phyloP scores from a whole-genome alignment of 805 yeast genomes.

The Barnettozyma pratensis region DNA sequence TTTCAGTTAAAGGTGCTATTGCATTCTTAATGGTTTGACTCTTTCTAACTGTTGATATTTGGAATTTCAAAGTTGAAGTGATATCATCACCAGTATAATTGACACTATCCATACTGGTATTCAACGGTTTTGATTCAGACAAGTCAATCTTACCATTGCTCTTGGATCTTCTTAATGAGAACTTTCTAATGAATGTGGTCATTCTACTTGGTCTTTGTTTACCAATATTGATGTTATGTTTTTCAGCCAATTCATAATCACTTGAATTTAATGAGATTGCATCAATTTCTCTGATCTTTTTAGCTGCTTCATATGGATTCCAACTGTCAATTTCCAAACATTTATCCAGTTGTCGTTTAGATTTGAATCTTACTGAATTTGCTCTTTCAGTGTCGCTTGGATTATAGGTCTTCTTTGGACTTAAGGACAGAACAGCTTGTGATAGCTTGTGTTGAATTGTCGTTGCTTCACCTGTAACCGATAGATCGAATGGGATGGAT shows the following conservation, averaged over 20 bases:
- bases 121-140: neutral
- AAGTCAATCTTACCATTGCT: neutral
- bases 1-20: neutral
- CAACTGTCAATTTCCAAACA: conserved; percentile 7
- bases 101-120: conserved; percentile 7
- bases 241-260: conserved; percentile 5
- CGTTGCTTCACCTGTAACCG: conserved; percentile 8
- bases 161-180: conserved; percentile 2
- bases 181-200: conserved; percentile 2
- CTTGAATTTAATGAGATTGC: conserved; percentile 8
- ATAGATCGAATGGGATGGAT: conserved; percentile 21
- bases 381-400: neutral
- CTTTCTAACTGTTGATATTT: neutral
- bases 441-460: conserved; percentile 7
- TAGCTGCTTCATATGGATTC: conserved; percentile 22
- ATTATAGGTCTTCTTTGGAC: conserved; percentile 12
- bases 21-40: neutral
- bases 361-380: conserved; percentile 4
- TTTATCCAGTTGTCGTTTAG: conserved; percentile 1
- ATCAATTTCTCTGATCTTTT: conserved; percentile 7
- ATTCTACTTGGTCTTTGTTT: conserved; percentile 4
- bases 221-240: conserved; percentile 1
- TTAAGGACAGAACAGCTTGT: conserved; percentile 12
- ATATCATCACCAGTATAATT: neutral
- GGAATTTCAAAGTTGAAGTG: neutral